Evolutionary conservation across 2,329 filamentous ascomycete species (phyloP).

Genomic region (Claviceps sp.): DNA sequence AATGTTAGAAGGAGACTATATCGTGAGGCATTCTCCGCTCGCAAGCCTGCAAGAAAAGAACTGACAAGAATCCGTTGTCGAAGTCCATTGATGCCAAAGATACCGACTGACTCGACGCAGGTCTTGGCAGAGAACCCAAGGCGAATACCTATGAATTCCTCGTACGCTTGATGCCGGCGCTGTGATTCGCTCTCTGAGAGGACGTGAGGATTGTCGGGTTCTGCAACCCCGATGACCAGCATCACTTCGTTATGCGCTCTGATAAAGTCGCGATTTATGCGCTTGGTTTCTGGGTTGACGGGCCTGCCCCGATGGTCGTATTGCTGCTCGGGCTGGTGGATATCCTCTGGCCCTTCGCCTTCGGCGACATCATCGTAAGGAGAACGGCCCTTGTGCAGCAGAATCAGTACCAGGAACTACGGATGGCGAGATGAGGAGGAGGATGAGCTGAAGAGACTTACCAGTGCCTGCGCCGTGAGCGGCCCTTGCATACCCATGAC

Average conservation of each 20-base stretch:
- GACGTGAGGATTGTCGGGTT: slow-evolving; percentile 34
- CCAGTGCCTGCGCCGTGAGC: slow-evolving; percentile 42
- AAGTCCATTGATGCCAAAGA: slow-evolving; percentile 40
- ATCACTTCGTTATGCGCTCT: slow-evolving; percentile 51
- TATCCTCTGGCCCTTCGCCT: slow-evolving; percentile 31
- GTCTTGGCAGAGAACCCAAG: slow-evolving; percentile 19
- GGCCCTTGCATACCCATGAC: slow-evolving; percentile 42
- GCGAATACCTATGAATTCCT: slow-evolving; percentile 31
- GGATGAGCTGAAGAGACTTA: slow-evolving; percentile 17
- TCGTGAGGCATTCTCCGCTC: too few relatives aligned
- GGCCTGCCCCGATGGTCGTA: slow-evolving; percentile 45
- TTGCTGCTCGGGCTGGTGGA: slow-evolving; percentile 29
- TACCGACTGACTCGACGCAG: slow-evolving; percentile 27
- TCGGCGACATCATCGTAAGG: slow-evolving; percentile 45
- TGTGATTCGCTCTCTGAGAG: slow-evolving; percentile 27
- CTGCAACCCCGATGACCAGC: slow-evolving; percentile 48
- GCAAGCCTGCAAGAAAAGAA: background rate
- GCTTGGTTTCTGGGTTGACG: slow-evolving; percentile 39
- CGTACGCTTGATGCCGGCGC: slow-evolving; percentile 32
- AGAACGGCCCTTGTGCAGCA: slow-evolving; percentile 35
- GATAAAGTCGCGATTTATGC: slow-evolving; percentile 42
- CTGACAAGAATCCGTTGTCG: slow-evolving; percentile 40
- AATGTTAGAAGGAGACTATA: background rate
- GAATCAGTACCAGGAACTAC: slow-evolving; percentile 1
- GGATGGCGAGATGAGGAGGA: background rate